Percentiles rank a stretch among this genome's conserved stretches.
Conservation (phyloP, 192 early-diverging fungal species). For the Kappamyces sp. region DNA sequence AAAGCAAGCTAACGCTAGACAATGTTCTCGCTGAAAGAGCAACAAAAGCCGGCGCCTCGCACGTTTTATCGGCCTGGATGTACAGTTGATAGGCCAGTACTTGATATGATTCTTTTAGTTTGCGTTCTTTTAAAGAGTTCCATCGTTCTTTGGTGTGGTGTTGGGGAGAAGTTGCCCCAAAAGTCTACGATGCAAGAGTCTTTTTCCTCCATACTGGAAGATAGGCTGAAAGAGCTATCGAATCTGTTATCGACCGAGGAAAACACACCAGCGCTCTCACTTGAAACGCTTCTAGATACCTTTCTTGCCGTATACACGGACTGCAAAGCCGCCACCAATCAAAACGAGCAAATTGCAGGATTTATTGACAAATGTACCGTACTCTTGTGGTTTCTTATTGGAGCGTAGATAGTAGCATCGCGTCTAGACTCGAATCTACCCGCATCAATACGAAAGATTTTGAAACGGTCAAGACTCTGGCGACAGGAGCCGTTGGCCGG, state of each 20-base stretch:
- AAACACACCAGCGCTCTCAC: slow-evolving; percentile 30
- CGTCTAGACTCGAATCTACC: slow-evolving; percentile 35
- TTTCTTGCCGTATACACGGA: slow-evolving; percentile 48
- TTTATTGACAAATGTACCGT: slow-evolving; percentile 44
- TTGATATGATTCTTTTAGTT: not conserved
- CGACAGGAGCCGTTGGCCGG: slow-evolving; percentile 69
- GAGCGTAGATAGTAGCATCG: slow-evolving; percentile 37
- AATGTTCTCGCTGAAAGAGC: slow-evolving; percentile 3
- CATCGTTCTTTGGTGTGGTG: slow-evolving; percentile 8
- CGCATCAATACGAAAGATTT: slow-evolving; percentile 69
- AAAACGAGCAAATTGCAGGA: slow-evolving; percentile 31
- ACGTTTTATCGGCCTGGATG: not conserved
- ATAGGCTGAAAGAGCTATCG: slow-evolving; percentile 35
- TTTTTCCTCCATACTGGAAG: slow-evolving; percentile 11
- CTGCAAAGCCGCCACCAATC: slow-evolving; percentile 38
- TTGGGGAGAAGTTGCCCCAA: not conserved
- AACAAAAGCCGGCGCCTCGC: not conserved
- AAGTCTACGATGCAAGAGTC: slow-evolving; percentile 5
- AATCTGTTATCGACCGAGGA: slow-evolving; percentile 21
- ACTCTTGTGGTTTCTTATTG: slow-evolving; percentile 15
- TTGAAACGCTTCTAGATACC: slow-evolving; percentile 46
- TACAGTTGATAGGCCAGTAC: too few relatives aligned
- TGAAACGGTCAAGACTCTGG: slow-evolving; percentile 68
- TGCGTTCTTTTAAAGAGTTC: not conserved
- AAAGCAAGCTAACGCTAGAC: slow-evolving; percentile 1